Evolutionary conservation across 1,284 basidiomycete species (phyloP).

Genomic region (Trichosporon coremiiforme): DNA sequence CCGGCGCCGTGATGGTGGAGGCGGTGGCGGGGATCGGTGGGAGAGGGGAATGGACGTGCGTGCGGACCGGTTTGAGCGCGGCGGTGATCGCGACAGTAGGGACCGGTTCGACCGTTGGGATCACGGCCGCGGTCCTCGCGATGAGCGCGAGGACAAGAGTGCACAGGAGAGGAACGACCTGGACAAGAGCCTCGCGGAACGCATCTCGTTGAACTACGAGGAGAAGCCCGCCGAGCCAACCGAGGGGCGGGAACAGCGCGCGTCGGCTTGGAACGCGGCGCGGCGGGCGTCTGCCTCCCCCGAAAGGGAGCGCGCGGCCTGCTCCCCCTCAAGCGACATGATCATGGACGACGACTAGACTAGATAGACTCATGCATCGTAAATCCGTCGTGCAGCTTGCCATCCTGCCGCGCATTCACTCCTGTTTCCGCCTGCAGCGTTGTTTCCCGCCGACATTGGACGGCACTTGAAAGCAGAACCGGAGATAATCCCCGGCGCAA

Average conservation of each 20-base stretch:
- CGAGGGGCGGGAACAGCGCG: constrained; percentile 7
- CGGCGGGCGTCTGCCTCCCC: background rate
- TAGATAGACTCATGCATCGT: background rate
- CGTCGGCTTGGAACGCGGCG: constrained; percentile 12
- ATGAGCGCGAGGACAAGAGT: constrained; percentile 18
- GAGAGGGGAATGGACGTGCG: constrained; percentile 34
- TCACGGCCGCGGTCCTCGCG: constrained; percentile 28
- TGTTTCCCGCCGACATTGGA: too few relatives aligned
- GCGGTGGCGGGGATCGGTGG: constrained; percentile 33
- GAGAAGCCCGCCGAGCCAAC: constrained; percentile 8
- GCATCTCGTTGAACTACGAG: constrained; percentile 15
- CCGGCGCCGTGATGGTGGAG: constrained; percentile 24
- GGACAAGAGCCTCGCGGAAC: background rate
- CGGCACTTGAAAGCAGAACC: too few relatives aligned
- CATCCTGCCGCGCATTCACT: too few relatives aligned
- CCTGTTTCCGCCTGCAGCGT: too few relatives aligned
- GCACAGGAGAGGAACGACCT: constrained; percentile 4
- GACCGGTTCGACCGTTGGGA: constrained; percentile 40
- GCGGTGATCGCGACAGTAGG: constrained; percentile 27
- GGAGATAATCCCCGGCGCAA: too few relatives aligned
- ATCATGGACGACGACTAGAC: constrained; percentile 25
- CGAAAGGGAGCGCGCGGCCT: background rate
- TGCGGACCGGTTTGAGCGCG: constrained; percentile 25
- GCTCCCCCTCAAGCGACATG: constrained; percentile 28
- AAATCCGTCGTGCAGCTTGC: background rate